Evolutionary conservation across 2,329 filamentous ascomycete genomes (phyloP).

Genomic region (Ceratocystis cacaofunesta): DNA sequence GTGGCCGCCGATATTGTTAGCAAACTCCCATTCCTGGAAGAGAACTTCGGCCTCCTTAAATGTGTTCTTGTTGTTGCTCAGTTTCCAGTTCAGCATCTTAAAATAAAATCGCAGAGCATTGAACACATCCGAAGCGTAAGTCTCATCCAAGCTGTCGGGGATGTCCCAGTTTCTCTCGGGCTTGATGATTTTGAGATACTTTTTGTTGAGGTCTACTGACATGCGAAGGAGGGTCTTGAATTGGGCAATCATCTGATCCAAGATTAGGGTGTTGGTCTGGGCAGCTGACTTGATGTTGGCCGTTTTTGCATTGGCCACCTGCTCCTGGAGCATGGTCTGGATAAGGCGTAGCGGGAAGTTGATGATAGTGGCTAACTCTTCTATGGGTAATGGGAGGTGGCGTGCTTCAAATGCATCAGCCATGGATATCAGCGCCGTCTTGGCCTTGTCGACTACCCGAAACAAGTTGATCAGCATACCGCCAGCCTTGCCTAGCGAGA

Average conservation of each 20-base stretch:
- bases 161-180: conserved; percentile 89
- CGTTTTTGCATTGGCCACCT: conserved; percentile 77
- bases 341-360: conserved; percentile 94
- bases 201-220: conserved; percentile 81
- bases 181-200: conserved; percentile 69
- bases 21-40: conserved; percentile 96
- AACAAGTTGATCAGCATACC: conserved; percentile 75
- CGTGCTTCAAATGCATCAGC: conserved; percentile 71
- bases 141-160: conserved; percentile 90
- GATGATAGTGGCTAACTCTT: conserved; percentile 87
- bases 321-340: conserved; percentile 87
- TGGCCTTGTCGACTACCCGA: conserved; percentile 81
- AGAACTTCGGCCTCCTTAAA: conserved; percentile 98
- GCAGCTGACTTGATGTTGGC: conserved; percentile 82
- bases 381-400: conserved; percentile 88
- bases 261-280: conserved; percentile 82
- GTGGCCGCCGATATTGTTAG: conserved; percentile 79
- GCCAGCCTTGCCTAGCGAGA: conserved; percentile 18
- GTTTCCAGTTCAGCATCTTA: conserved; percentile 95
- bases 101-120: conserved; percentile 97
- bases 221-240: conserved; percentile 88
- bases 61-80: conserved; percentile 94
- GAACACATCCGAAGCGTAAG: conserved; percentile 80
- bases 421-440: conserved; percentile 77
- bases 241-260: conserved; percentile 94